A percentile compares a stretch with the other conserved stretches of the same genome.
Conservation (phyloP, 345 rosid species). For the Alliaria petiolata region DNA sequence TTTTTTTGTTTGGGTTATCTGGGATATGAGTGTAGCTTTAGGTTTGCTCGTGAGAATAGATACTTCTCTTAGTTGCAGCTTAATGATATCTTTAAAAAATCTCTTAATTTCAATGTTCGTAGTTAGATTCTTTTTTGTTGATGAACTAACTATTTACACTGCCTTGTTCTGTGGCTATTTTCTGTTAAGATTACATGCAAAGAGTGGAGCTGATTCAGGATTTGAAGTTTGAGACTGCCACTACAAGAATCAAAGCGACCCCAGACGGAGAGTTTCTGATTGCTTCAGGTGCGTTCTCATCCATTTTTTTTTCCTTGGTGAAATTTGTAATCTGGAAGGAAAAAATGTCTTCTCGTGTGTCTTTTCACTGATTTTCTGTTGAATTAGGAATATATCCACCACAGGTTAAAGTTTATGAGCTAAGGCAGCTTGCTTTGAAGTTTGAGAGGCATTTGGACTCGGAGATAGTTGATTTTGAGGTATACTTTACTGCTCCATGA, state of each 20-base stretch:
- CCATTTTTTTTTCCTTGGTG: not conserved
- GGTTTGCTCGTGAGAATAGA: not conserved
- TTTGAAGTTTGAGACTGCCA: slow-evolving; percentile 78
- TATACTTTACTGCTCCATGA: slow-evolving; percentile 7
- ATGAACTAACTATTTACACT: not conserved
- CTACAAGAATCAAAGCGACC: slow-evolving; percentile 68
- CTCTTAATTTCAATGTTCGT: not conserved
- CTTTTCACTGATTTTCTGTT: slow-evolving; percentile 10
- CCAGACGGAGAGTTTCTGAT: slow-evolving; percentile 84
- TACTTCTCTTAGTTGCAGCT: not conserved
- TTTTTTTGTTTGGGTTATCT: not conserved
- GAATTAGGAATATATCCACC: slow-evolving; percentile 82
- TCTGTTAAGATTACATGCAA: slow-evolving; percentile 32
- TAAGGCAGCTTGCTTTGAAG: slow-evolving; percentile 68
- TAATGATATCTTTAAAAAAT: not conserved
- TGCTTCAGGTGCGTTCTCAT: slow-evolving; percentile 64
- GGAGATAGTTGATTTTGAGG: slow-evolving; percentile 92
- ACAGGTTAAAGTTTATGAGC: slow-evolving; percentile 84
- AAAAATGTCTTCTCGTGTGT: not conserved
- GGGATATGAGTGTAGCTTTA: not conserved
- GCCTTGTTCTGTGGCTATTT: not conserved
- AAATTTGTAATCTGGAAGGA: not conserved
- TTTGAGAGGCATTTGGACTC: slow-evolving; percentile 87
- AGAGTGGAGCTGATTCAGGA: slow-evolving; percentile 64
- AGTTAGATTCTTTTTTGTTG: not conserved